Conservation (phyloP, 306 rosid genomes). For the Canavalia ensiformis region DNA sequence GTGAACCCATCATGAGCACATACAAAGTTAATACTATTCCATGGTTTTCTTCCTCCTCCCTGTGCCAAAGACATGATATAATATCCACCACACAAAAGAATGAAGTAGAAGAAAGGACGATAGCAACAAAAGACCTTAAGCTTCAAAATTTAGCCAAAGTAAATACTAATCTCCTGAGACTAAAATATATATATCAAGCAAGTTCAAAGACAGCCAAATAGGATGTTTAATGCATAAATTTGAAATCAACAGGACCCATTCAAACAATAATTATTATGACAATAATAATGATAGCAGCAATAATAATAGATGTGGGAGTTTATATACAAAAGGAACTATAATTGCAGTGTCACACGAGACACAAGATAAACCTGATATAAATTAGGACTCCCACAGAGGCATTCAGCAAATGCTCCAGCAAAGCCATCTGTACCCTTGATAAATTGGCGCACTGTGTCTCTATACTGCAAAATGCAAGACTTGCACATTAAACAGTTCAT, state of each 20-base stretch:
- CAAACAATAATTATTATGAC: conserved; percentile 20
- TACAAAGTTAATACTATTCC: conserved; percentile 91
- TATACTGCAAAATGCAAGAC: conserved; percentile 73
- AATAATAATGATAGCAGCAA: conserved; percentile 1
- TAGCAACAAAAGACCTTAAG: conserved; percentile 9
- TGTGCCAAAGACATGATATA: conserved; percentile 57
- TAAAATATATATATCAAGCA: conserved; percentile 33
- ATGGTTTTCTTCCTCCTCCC: conserved; percentile 92
- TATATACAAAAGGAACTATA: conserved; percentile 32
- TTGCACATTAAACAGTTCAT: conserved; percentile 18
- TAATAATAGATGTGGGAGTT: conserved; percentile 4
- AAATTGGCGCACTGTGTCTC: conserved; percentile 90
- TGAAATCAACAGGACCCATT: conserved; percentile 24
- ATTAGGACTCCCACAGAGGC: conserved; percentile 97
- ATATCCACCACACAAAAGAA: conserved; percentile 42
- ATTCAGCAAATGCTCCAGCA: conserved; percentile 93
- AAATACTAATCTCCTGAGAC: conserved; percentile 13
- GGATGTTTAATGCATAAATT: conserved; percentile 15
- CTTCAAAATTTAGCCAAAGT: conserved; percentile 23
- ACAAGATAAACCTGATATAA: conserved; percentile 78
- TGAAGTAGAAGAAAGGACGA: conserved; percentile 12
- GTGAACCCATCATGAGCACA: conserved; percentile 97
- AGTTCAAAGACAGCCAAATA: conserved; percentile 25
- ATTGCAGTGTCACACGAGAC: conserved; percentile 39
- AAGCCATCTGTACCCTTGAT: conserved; percentile 95